A percentile compares a stretch with the other conserved stretches of the same genome.
Conservation (phyloP, 345 rosid species). For the Pugionium dolabratum region DNA sequence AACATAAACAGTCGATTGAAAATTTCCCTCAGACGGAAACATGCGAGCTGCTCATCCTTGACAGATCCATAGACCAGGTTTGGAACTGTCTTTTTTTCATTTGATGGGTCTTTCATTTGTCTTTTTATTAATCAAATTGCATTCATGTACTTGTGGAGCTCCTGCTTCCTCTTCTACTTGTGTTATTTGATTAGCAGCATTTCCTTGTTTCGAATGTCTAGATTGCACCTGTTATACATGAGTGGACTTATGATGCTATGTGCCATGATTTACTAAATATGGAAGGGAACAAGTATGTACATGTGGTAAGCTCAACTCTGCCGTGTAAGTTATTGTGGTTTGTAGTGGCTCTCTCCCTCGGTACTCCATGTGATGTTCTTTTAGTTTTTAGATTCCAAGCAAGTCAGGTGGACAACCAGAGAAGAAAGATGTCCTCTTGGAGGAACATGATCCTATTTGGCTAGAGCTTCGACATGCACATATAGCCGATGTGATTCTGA, state of each 20-base stretch:
- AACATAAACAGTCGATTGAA: slow-evolving; percentile 70
- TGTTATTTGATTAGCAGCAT: slow-evolving; percentile 30
- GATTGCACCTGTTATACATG: slow-evolving; percentile 99
- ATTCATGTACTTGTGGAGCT: slow-evolving; percentile 16
- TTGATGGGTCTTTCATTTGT: slow-evolving; percentile 12
- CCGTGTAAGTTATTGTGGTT: slow-evolving; percentile 26
- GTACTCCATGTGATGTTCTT: slow-evolving; percentile 36
- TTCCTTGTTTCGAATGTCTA: slow-evolving; percentile 43
- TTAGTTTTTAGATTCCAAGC: slow-evolving; percentile 65
- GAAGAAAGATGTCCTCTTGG: slow-evolving; percentile 95
- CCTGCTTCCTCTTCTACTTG: slow-evolving; percentile 6
- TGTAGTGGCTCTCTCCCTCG: slow-evolving; percentile 37
- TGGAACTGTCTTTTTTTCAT: slow-evolving; percentile 16
- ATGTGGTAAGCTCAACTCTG: slow-evolving; percentile 61
- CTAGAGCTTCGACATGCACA: slow-evolving; percentile 98
- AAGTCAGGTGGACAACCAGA: slow-evolving; percentile 83
- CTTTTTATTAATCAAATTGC: neutral
- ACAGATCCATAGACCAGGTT: slow-evolving; percentile 98
- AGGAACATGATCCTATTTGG: slow-evolving; percentile 99
- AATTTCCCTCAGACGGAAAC: slow-evolving; percentile 94
- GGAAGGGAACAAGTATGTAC: slow-evolving; percentile 97
- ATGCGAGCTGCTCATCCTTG: slow-evolving; percentile 90
- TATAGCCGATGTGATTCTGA: slow-evolving; percentile 81
- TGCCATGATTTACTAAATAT: slow-evolving; percentile 91
- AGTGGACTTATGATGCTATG: slow-evolving; percentile 99